Evolutionary conservation across 2,329 filamentous ascomycete genomes (phyloP).

Genomic region (Cladosporium sp.): DNA sequence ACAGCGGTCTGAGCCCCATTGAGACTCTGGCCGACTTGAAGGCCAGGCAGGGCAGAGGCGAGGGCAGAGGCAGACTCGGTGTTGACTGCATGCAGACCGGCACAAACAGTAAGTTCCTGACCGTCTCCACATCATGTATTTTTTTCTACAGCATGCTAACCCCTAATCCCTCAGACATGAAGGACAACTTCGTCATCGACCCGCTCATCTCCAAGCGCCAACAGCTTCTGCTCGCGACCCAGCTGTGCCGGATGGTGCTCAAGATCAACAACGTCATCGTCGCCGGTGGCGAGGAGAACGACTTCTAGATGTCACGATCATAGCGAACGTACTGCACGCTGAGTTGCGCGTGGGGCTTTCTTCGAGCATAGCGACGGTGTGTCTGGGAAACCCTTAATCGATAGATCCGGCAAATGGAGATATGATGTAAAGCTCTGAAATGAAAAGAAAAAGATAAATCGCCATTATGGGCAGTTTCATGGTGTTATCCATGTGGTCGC

Average conservation of each 20-base stretch:
- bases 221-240: constrained; percentile 91
- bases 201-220: constrained; percentile 97
- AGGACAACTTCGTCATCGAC: constrained; percentile 95
- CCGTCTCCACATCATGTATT: background rate
- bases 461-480: too few relatives aligned
- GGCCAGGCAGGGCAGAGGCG: constrained; percentile 83
- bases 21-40: constrained; percentile 93
- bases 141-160: background rate
- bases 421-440: too few relatives aligned
- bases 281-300: constrained; percentile 76
- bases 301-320: constrained; percentile 52
- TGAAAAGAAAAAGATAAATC: too few relatives aligned
- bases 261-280: constrained; percentile 97
- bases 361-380: too few relatives aligned
- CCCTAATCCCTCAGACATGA: constrained; percentile 64
- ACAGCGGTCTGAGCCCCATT: constrained; percentile 92
- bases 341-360: too few relatives aligned
- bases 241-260: constrained; percentile 95
- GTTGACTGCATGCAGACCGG: constrained; percentile 97
- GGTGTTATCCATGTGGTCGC: too few relatives aligned
- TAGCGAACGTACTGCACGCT: too few relatives aligned
- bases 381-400: too few relatives aligned
- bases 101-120: constrained; percentile 60
- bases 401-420: too few relatives aligned
- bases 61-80: constrained; percentile 70